phyloP scores from a whole-genome alignment of 495 filamentous ascomycete genomes.

The Penicillium atrosanguineum region DNA sequence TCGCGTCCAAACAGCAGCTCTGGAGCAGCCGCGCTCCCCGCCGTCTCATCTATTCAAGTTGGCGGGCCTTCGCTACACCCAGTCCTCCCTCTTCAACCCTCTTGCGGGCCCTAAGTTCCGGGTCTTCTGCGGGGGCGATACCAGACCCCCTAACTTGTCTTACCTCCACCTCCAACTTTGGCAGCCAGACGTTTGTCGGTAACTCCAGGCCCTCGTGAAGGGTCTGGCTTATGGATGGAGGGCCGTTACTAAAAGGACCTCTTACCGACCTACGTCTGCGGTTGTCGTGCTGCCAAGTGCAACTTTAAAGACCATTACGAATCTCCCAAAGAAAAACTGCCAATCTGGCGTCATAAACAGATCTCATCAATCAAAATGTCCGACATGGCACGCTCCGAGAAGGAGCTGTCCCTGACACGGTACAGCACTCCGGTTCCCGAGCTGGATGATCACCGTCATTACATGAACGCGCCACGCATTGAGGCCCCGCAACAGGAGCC shows the following conservation, averaged over 20 bases:
- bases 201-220: constrained; percentile 47
- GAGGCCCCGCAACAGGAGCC: constrained; percentile 45
- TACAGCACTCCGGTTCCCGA: constrained; percentile 82
- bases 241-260: constrained; percentile 32
- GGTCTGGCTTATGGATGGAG: constrained; percentile 51
- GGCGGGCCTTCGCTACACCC: constrained; percentile 79
- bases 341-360: constrained; percentile 22
- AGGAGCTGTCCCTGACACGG: constrained; percentile 52
- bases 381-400: constrained; percentile 61
- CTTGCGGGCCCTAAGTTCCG: constrained; percentile 86
- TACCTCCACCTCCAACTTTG: constrained; percentile 31
- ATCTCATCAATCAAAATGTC: constrained; percentile 48
- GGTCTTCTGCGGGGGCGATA: constrained; percentile 94
- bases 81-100: constrained; percentile 84
- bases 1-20: constrained; percentile 18
- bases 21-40: constrained; percentile 39
- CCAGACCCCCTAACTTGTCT: constrained; percentile 91
- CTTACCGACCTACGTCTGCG: constrained; percentile 34
- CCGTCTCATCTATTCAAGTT: constrained; percentile 76
- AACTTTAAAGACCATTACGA: constrained; percentile 2
- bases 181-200: constrained; percentile 42
- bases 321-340: constrained; percentile 2
- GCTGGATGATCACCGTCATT: constrained; percentile 89
- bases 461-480: constrained; percentile 64
- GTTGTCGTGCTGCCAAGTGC: constrained; percentile 24